These are phyloP conservation scores for Penicillium pulvis DNA, from an alignment of 495 filamentous ascomycete species.

Conservation along the genomic window DNA sequence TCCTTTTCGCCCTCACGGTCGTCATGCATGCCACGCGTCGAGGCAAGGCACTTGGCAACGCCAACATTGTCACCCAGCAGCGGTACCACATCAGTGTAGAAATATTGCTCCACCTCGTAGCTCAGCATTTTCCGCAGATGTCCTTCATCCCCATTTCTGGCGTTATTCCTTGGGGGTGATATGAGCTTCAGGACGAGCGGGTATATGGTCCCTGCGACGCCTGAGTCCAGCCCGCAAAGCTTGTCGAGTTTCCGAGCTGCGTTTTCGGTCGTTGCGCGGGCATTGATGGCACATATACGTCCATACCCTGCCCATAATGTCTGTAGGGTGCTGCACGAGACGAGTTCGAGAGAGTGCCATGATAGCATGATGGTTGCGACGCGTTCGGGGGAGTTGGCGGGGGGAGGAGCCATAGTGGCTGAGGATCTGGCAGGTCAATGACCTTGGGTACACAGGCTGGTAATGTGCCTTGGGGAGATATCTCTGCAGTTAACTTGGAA, in stretches of 20 bases:
- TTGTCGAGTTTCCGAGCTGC: slow-evolving; percentile 27
- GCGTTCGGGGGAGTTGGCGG: slow-evolving; percentile 25
- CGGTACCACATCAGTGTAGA: slow-evolving; percentile 38
- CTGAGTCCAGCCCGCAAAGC: slow-evolving; percentile 26
- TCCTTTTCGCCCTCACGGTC: slow-evolving; percentile 20
- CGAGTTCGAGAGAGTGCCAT: slow-evolving; percentile 36
- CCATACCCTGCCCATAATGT: slow-evolving; percentile 46
- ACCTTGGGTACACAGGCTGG: background rate
- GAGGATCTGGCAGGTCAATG: background rate
- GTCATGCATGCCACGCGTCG: slow-evolving; percentile 29
- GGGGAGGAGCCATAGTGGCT: slow-evolving; percentile 20
- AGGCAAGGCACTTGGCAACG: slow-evolving; percentile 38
- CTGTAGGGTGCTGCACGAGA: slow-evolving; percentile 37
- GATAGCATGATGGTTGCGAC: slow-evolving; percentile 40
- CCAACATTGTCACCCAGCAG: slow-evolving; percentile 25
- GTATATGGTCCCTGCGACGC: slow-evolving; percentile 24
- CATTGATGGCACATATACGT: slow-evolving; percentile 35
- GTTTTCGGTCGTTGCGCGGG: slow-evolving; percentile 26
- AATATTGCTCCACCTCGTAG: slow-evolving; percentile 41
- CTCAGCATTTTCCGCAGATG: slow-evolving; percentile 43
- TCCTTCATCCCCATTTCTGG: slow-evolving; percentile 31
- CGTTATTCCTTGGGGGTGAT: slow-evolving; percentile 28
- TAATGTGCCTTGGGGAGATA: background rate
- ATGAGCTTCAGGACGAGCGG: slow-evolving; percentile 44
- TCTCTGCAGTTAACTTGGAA: background rate